Conservation (phyloP, 1,284 basidiomycete species). For the Cystobasidium sp. region DNA sequence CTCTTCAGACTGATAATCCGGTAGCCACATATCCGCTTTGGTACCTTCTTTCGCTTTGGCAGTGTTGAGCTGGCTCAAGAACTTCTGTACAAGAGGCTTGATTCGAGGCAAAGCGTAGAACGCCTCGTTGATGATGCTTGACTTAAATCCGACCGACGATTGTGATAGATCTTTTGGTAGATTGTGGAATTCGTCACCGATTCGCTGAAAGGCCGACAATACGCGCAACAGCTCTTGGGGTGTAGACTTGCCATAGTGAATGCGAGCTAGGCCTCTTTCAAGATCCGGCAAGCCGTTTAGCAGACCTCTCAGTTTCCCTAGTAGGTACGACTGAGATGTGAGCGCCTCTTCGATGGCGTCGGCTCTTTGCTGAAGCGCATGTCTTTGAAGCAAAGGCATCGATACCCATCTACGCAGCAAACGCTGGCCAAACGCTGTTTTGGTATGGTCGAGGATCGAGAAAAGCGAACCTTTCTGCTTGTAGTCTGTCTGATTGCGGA, state of each 20-base stretch:
- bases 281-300: conserved; percentile 83
- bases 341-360: conserved; percentile 84
- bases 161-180: conserved; percentile 52
- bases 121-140: conserved; percentile 72
- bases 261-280: conserved; percentile 80
- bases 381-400: conserved; percentile 67
- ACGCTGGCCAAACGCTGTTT: conserved; percentile 85
- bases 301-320: conserved; percentile 69
- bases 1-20: conserved; percentile 44
- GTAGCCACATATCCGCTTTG: conserved; percentile 68
- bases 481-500: conserved; percentile 82
- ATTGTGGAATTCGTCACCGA: conserved; percentile 70
- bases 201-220: conserved; percentile 73
- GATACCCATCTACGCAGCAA: conserved; percentile 85
- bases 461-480: conserved; percentile 76
- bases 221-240: conserved; percentile 81
- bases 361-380: conserved; percentile 68
- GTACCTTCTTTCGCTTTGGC: conserved; percentile 70
- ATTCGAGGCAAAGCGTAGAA: conserved; percentile 71
- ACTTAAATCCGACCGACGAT: conserved; percentile 63
- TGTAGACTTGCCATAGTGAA: conserved; percentile 82
- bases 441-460: conserved; percentile 79
- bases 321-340: conserved; percentile 61
- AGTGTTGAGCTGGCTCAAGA: conserved; percentile 68
- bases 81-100: conserved; percentile 63